Conservation (phyloP, 1,284 basidiomycete species). For the Gymnopus androsaceus region DNA sequence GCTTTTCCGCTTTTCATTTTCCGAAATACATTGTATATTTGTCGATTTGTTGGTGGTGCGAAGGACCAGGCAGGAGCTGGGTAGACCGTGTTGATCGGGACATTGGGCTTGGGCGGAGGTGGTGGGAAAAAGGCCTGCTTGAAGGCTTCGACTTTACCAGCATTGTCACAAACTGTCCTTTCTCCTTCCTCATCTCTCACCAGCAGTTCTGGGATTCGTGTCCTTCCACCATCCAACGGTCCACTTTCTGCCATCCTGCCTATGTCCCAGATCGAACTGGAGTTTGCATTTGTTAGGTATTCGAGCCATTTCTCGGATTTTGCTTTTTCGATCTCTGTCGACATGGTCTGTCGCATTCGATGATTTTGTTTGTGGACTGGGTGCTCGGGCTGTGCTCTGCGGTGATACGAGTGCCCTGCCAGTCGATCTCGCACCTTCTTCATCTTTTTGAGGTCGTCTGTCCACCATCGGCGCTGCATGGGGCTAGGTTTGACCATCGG, state of each 20-base stretch:
- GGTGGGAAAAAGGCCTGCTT: constrained; percentile 37
- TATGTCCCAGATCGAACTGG: not conserved
- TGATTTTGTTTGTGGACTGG: not conserved
- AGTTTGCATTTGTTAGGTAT: not conserved
- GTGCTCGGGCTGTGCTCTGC: not conserved
- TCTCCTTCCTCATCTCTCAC: not conserved
- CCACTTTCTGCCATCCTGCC: not conserved
- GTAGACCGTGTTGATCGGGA: constrained; percentile 19
- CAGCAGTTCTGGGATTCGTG: not conserved
- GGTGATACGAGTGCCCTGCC: not conserved
- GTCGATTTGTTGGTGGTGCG: constrained; percentile 18
- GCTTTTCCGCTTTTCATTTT: constrained; percentile 32
- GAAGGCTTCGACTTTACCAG: constrained; percentile 45
- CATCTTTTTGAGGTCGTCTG: not conserved
- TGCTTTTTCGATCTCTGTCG: not conserved
- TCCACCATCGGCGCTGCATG: not conserved
- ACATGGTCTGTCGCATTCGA: not conserved
- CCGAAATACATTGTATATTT: constrained; percentile 20
- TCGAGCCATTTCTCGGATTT: not conserved
- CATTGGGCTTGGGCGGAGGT: constrained; percentile 6
- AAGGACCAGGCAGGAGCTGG: constrained; percentile 21
- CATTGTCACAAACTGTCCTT: constrained; percentile 31
- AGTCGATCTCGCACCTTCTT: not conserved
- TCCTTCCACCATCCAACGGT: not conserved
- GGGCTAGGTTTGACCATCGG: not conserved